These are phyloP conservation scores for Akanthomyces uredinophilus DNA, from an alignment of 2,329 filamentous ascomycete genomes.

Conservation along the genomic window DNA sequence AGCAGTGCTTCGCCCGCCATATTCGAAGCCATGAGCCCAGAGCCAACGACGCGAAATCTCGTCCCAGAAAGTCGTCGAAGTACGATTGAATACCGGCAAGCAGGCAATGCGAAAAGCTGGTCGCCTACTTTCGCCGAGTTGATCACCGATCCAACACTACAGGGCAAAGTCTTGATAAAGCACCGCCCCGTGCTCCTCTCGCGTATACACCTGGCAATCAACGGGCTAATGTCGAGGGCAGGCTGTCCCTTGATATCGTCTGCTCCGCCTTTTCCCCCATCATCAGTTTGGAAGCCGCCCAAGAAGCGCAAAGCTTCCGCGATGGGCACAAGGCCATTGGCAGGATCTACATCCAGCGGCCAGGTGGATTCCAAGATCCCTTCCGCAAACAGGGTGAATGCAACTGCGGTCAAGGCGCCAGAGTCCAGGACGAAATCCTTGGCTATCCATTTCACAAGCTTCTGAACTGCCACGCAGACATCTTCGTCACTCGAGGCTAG, in stretches of 20 bases:
- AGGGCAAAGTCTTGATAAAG: not conserved
- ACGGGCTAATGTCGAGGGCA: not conserved
- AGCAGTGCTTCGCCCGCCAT: not conserved
- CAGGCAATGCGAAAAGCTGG: not conserved
- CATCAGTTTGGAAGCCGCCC: not conserved
- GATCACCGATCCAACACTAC: not conserved
- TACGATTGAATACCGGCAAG: not conserved
- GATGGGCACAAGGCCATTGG: not conserved
- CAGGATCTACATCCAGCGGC: not conserved
- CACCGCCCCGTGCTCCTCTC: not conserved
- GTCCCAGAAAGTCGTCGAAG: not conserved
- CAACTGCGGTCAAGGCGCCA: not conserved
- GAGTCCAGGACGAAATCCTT: not conserved
- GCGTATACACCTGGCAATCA: not conserved
- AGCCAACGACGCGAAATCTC: not conserved
- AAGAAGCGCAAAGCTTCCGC: not conserved
- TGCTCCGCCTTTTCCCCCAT: not conserved
- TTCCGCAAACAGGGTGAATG: not conserved
- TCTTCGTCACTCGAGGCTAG: not conserved
- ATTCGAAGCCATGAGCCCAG: not conserved
- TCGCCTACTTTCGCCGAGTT: not conserved
- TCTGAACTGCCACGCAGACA: not conserved
- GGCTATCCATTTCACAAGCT: not conserved
- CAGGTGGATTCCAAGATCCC: not conserved
- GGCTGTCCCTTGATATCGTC: not conserved